phyloP scores from a whole-genome alignment of 169 alveolate species.

The Plasmodium cynomolgi region DNA sequence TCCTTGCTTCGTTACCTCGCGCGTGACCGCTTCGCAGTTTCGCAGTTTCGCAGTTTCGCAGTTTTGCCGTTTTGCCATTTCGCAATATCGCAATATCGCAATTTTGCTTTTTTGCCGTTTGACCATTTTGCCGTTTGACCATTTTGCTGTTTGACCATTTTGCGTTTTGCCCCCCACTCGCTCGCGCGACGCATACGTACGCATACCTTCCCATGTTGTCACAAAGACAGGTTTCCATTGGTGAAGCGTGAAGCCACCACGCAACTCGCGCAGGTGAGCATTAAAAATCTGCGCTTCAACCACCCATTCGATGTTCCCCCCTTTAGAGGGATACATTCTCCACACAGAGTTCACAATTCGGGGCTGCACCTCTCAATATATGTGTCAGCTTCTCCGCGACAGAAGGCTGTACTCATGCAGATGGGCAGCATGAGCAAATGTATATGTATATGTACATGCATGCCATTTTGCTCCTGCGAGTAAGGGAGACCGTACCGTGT shows the following conservation, averaged over 20 bases:
- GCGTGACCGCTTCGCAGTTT: not conserved
- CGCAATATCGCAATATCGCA: not conserved
- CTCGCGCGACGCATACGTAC: not conserved
- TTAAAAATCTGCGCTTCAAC: slow-evolving; percentile 26
- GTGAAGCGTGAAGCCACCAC: not conserved
- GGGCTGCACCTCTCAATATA: not conserved
- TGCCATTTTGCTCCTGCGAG: not conserved
- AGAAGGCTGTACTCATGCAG: not conserved
- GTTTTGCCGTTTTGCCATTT: not conserved
- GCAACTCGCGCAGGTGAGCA: not conserved
- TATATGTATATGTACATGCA: not conserved
- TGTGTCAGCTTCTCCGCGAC: not conserved
- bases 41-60: not conserved
- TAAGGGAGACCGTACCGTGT: not conserved
- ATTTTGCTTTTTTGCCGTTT: not conserved
- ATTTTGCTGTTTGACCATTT: not conserved
- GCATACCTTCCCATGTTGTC: not conserved
- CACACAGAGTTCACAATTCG: not conserved
- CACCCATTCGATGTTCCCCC: slow-evolving; percentile 4
- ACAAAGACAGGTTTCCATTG: slow-evolving; percentile 36
- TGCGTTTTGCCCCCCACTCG: not conserved
- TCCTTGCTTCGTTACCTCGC: not conserved
- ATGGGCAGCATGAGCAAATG: not conserved
- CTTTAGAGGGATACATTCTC: not conserved
- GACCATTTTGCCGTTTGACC: not conserved